phyloP scores from a whole-genome alignment of 306 rosid genomes.

The Ormosia emarginata region DNA sequence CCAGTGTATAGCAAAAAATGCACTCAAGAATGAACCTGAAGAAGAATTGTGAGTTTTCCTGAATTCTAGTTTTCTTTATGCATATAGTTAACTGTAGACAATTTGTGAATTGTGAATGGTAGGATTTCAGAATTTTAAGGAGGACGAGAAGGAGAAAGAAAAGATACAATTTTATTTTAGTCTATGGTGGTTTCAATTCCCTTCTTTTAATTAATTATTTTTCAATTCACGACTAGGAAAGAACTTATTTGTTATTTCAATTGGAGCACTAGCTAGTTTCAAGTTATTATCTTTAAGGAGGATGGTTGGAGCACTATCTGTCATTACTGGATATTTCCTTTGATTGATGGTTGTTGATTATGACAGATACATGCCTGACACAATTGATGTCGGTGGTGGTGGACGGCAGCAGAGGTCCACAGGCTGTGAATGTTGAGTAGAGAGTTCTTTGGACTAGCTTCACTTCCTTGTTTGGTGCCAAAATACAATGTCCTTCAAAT shows the following conservation, averaged over 20 bases:
- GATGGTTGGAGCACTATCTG: not conserved
- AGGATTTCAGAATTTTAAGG: not conserved
- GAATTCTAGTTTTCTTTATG: not conserved
- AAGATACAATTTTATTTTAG: not conserved
- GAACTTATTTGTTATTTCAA: not conserved
- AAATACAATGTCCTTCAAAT: constrained; percentile 7
- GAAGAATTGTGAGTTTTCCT: constrained; percentile 80
- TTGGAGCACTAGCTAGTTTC: not conserved
- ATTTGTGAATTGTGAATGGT: not conserved
- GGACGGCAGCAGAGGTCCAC: constrained; percentile 83
- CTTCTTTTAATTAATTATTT: not conserved
- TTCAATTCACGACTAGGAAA: not conserved
- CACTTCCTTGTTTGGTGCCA: constrained; percentile 10
- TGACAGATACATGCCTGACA: constrained; percentile 81
- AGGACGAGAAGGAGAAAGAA: not conserved
- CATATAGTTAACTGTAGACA: not conserved
- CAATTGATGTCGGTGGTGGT: constrained; percentile 69
- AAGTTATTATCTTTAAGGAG: not conserved
- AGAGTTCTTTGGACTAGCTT: constrained; percentile 10
- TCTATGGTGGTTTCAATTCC: not conserved
- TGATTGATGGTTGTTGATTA: constrained; percentile 8
- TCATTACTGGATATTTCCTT: not conserved
- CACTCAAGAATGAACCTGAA: constrained; percentile 99
- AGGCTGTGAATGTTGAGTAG: constrained; percentile 74
- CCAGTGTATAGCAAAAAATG: constrained; percentile 93